Percentiles rank a stretch among this genome's conserved stretches.
phyloP scores from a whole-genome alignment of 371 early-diverging fungal species.

The Batkoa obscura region DNA sequence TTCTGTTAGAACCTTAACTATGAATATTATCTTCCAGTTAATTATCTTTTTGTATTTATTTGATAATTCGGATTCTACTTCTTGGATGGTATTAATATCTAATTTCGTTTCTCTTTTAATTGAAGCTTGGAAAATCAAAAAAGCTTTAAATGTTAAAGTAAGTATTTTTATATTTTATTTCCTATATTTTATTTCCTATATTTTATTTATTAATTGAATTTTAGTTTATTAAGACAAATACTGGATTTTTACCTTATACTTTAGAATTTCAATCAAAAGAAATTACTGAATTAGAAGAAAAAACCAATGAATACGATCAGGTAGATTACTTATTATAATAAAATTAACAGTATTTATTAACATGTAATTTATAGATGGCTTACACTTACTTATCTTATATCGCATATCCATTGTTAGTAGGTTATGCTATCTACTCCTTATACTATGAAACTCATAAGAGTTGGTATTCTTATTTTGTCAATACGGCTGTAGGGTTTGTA shows the following conservation, averaged over 20 bases:
- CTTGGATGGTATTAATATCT: constrained; percentile 68
- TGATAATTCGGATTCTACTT: constrained; percentile 71
- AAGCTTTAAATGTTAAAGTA: constrained; percentile 53
- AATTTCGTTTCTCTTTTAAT: constrained; percentile 60
- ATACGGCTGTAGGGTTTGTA: constrained; percentile 70
- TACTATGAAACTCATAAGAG: constrained; percentile 71
- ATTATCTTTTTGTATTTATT: constrained; percentile 75
- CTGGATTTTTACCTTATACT: constrained; percentile 12
- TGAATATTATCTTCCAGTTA: constrained; percentile 68
- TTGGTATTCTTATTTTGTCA: constrained; percentile 77
- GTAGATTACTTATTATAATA: too few relatives aligned
- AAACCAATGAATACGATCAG: constrained; percentile 71
- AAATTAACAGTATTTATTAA: too few relatives aligned
- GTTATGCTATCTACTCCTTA: constrained; percentile 70
- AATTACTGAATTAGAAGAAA: constrained; percentile 35
- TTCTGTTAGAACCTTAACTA: constrained; percentile 58
- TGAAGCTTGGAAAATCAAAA: constrained; percentile 81
- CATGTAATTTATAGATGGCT: too few relatives aligned
- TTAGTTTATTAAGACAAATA: constrained; percentile 10
- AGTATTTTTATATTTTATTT: neutral
- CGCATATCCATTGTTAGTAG: constrained; percentile 56
- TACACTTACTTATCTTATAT: constrained; percentile 65
- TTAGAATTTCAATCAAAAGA: constrained; percentile 16
- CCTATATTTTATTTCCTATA: neutral
- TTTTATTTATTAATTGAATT: too few relatives aligned